These are phyloP conservation scores for Batkoa obscura DNA, from an alignment of 371 early-diverging fungal species.

Conservation along the genomic window DNA sequence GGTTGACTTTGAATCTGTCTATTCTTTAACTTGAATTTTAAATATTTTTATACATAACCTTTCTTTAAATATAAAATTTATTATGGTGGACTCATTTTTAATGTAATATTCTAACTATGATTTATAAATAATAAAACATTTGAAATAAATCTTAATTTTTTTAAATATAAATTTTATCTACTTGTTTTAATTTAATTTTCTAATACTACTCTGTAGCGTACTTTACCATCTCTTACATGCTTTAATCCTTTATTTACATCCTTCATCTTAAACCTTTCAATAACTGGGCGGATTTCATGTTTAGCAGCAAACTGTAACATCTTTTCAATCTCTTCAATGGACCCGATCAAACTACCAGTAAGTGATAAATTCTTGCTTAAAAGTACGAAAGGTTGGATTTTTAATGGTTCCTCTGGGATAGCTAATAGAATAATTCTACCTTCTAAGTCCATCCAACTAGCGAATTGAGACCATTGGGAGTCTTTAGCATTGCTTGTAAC, in stretches of 20 bases:
- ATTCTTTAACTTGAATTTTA: no score
- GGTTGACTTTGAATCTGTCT: no score
- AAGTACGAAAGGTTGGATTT: slow-evolving; percentile 19
- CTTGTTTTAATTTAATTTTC: no score
- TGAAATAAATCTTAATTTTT: no score
- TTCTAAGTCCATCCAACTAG: slow-evolving; percentile 23
- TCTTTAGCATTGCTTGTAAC: slow-evolving; percentile 29
- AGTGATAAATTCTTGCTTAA: slow-evolving; percentile 24
- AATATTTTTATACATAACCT: no score
- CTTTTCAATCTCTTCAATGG: slow-evolving; percentile 24
- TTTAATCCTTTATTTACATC: slow-evolving; percentile 27
- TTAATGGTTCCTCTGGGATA: slow-evolving; percentile 35
- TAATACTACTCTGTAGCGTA: neutral
- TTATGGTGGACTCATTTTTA: no score
- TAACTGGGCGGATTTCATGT: slow-evolving; percentile 39
- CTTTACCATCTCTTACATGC: slow-evolving; percentile 1
- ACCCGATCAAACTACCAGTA: slow-evolving; percentile 51
- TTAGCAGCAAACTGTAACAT: slow-evolving; percentile 52
- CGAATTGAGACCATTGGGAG: slow-evolving; percentile 24
- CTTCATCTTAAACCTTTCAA: slow-evolving; percentile 34
- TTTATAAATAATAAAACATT: no score
- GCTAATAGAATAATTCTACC: slow-evolving; percentile 42
- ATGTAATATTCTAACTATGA: no score
- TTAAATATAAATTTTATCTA: no score
- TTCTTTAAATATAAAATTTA: no score